Base-by-base conservation (phyloP, 2,329 filamentous ascomycete species). In the Cladorrhinum sp. region DNA sequence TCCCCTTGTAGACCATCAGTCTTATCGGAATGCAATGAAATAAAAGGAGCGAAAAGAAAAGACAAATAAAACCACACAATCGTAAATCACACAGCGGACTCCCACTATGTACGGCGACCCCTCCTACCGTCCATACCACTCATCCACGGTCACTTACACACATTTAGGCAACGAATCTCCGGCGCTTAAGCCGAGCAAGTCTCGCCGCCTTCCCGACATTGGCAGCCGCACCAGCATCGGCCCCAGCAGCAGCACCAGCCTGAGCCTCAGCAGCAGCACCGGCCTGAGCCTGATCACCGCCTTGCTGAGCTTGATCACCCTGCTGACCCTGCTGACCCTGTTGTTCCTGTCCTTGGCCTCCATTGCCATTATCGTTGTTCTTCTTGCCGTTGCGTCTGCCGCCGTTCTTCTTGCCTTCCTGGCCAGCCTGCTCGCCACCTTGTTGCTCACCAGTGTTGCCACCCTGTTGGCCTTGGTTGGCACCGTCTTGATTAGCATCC, bases 401-500 rank as follows among this genome's bases (percentile, higher is more conserved):
- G 18, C 49, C 54, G 14, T 50, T 64, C 50, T 56, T 60, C 30
- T 55, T 24, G 58, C 18, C 55, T 51, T 16, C 42, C 42, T 46
- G n/a, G 56, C 26, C 46, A 20, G 8, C 50, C 58, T 54, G 20
- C 60, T 71, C 65, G 66, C 59, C 55, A 18, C 42, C 42, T 20
- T 46, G 42, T 8, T 18, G 5, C 16, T 52, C 52, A 20, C 36
- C 52, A n/a, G 42, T 36, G 26, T 72, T 54, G 78, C 78, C 54
- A 78, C 77, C 36, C 76, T 76, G 26, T 39, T 58, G 39, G 18
- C 23, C 46, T 18, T 39, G 18, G 21, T 55, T 50, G 50, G n/a
- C 48, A 51, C 26, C n/a, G n/a, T n/a, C 28, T 20, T 56, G 42
- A 16, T 60, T 56, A 12, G 18, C 57, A n/a, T 18, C 57, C 28